Evolutionary conservation across 106 monocot species (phyloP), one percentile per base, ranked within the genome.

Genomic region (Dioscorea zingiberensis): DNA sequence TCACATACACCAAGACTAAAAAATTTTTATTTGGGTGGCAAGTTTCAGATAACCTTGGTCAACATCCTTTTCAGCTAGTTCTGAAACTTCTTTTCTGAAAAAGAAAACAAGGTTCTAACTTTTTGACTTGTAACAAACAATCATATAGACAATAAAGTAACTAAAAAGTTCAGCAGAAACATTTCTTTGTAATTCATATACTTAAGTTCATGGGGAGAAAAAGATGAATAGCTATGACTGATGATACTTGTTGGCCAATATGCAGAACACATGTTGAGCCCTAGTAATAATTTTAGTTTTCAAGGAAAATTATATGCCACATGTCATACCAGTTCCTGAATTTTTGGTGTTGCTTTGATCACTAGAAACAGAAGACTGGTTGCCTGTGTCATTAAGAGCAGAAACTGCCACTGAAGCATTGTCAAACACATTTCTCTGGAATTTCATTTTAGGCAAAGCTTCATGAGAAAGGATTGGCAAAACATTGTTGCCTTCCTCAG

Each of bases 381-480:
- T 44, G 13, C 56, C 55, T 47, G 22, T 18, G 18, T 24, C n/a
- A 44, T 32, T 46, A 38, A 66, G 1, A 48, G 71, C 66, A 71
- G 80, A 62, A 67, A 81, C 38, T 19, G 61, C 54, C 23, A 56
- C 28, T 45, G 65, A 60, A 48, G 54, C 55, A 46, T 66, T 77
- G 44, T 29, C 56, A 61, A 46, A 25, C 44, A 59, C 57, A 73
- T 65, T 54, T 51, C 70, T 45, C 64, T 25, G 64, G 29, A 82
- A 82, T 44, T 57, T 72, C 72, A 69, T 69, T 67, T 77, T 77
- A 68, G 73, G 69, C 13, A 77, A 70, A 32, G 82, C 48, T 73
- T 82, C 82, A 74, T 82, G 82, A 59, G 82, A 82, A 62, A 82
- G 77, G 25, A 82, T 29, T 22, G 69, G 55, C 19, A 67, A 64